Evolutionary conservation across 768 basidiomycete genomes (phyloP), one percentile per base, ranked within the genome.

Genomic region (Mycena alexandri): DNA sequence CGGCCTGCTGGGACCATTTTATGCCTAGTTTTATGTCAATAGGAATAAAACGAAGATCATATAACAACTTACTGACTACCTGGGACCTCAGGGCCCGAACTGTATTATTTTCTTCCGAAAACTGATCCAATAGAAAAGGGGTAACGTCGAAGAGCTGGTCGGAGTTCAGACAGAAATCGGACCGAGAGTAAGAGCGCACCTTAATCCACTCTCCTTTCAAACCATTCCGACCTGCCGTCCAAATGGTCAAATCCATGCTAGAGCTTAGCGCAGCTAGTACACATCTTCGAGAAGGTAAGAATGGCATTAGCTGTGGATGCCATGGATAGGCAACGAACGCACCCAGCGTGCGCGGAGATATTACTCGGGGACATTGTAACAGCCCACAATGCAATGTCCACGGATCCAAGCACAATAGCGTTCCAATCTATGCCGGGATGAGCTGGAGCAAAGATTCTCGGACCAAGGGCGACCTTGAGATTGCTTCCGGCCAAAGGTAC

Each of bases 241-340:
- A 94, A 14, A 94, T 79, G 16, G 86, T 84, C 25, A 93, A 76
- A 75, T 94, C 92, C 85, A 91, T 84, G 70, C 94, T 94, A 17
- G 92, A 90, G 64, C 85, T 93, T 63, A 94, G 80, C 21, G 88
- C 81, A 3, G 87, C 91, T 55, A 93, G 74, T 25, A 93, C 76
- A 69, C 92, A 93, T 61, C 93, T 94, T 33, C 44, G 24, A 17
- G 2, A 53, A 43, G 46, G 10, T 13, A 1, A 57, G 22, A 1
- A 17, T 22, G 24, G 46, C 34, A n/a, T 5, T 66, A 19, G 54
- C n/a, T 17, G 19, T 8, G 19, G 8, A n/a, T 11, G 54, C n/a
- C 14, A 22, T 8, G 19, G 8, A n/a, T 11, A 43, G 10, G 38
- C 10, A 11, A 7, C n/a, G 3, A 46, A 66, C 81, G 67, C 73